A percentile compares a stretch with the other conserved stretches of the same genome.
Conservation (phyloP, 2,329 filamentous ascomycete genomes). For the Penicillium sp. region DNA sequence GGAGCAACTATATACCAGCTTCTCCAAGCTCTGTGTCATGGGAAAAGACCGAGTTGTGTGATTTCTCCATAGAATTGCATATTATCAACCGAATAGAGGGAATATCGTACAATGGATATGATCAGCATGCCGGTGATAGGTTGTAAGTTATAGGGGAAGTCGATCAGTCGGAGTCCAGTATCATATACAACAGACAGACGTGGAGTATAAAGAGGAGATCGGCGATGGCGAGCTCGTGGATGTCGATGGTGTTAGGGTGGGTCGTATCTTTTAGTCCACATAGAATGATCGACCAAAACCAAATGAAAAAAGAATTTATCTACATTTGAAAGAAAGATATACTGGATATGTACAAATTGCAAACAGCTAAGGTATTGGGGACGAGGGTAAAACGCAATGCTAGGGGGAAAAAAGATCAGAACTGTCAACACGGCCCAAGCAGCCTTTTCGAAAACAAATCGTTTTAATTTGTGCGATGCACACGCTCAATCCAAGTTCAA, state of each 20-base stretch:
- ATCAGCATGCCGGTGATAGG: not conserved
- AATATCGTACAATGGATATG: not conserved
- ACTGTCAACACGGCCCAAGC: not conserved
- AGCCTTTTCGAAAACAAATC: not conserved
- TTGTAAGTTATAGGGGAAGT: not conserved
- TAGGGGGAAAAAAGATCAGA: not conserved
- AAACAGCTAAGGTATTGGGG: constrained; percentile 1
- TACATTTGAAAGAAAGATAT: not conserved
- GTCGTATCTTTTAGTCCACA: not conserved
- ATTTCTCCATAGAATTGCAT: constrained; percentile 20
- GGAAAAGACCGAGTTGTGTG: constrained; percentile 1
- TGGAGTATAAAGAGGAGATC: not conserved
- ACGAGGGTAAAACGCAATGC: not conserved
- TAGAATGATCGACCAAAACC: not conserved
- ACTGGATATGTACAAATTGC: not conserved
- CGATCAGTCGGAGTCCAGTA: not conserved
- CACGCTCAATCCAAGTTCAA: constrained; percentile 3
- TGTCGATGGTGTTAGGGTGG: not conserved
- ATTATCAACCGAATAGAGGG: constrained; percentile 2
- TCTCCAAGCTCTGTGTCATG: constrained; percentile 2
- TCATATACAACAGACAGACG: not conserved
- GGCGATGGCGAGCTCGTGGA: constrained; percentile 1
- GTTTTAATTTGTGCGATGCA: not conserved
- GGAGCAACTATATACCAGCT: constrained; percentile 1
- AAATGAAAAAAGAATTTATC: not conserved